A percentile compares a stretch with the other conserved stretches of the same genome.
These are phyloP conservation scores for Coriaria nepalensis DNA, from an alignment of 306 rosid genomes.

Conservation along the genomic window DNA sequence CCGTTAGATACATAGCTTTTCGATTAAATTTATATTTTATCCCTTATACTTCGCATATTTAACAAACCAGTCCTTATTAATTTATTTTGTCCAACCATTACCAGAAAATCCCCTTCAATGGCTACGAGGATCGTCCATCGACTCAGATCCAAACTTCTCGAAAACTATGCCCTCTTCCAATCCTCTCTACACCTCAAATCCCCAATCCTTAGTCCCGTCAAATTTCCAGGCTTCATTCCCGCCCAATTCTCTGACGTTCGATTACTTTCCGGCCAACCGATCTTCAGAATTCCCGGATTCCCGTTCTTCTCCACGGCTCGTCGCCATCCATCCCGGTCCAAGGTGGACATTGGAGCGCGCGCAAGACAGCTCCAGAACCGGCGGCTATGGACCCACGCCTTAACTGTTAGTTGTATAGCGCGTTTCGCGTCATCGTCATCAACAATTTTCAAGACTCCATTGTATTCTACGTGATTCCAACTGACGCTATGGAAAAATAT, in stretches of 20 bases:
- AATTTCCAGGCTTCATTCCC: conserved; percentile 12
- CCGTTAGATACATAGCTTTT: too few species aligned
- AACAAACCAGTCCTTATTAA: too few species aligned
- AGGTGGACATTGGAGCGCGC: conserved; percentile 63
- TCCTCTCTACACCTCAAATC: conserved; percentile 10
- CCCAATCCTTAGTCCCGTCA: conserved; percentile 2
- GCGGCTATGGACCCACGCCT: conserved; percentile 77
- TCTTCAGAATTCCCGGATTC: conserved; percentile 9
- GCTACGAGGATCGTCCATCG: conserved; percentile 43
- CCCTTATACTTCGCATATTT: too few species aligned
- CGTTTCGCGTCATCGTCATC: conserved; percentile 71
- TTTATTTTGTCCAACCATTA: too few species aligned
- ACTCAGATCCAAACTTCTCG: conserved; percentile 45
- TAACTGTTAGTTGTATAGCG: conserved; percentile 51
- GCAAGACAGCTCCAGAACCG: conserved; percentile 87
- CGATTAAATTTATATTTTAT: too few species aligned
- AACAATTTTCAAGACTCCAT: conserved; percentile 63
- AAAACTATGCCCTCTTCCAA: conserved; percentile 17
- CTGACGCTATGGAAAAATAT: conserved; percentile 52
- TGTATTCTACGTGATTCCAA: conserved; percentile 81
- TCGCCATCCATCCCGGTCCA: conserved; percentile 34
- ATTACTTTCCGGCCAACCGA: neutral
- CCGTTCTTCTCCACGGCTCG: conserved; percentile 63
- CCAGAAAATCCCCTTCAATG: too few species aligned
- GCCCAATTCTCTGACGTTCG: conserved; percentile 12